A percentile compares a stretch with the other conserved stretches of the same genome.
Evolutionary conservation across 805 yeast species (phyloP).

Genomic region (Candida verbasci): DNA sequence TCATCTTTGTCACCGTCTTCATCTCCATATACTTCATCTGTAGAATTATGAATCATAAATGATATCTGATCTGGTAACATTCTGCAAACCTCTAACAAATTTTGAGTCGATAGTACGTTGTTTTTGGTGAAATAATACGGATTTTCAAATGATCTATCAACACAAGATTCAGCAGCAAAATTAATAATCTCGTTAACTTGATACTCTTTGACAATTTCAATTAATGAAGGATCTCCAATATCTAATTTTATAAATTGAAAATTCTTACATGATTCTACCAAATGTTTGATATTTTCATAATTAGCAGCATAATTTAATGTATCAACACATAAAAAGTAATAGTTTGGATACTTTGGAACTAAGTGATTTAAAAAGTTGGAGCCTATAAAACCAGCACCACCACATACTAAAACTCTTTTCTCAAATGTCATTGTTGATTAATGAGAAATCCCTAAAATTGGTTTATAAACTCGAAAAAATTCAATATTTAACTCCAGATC

Average conservation of each 20-base stretch:
- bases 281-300: constrained; percentile 16
- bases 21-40: constrained; percentile 61
- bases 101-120: constrained; percentile 46
- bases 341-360: constrained; percentile 22
- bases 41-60: constrained; percentile 45
- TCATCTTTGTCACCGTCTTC: constrained; percentile 25
- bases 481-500: too few relatives aligned
- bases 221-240: constrained; percentile 20
- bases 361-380: constrained; percentile 40
- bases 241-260: constrained; percentile 30
- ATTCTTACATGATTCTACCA: constrained; percentile 13
- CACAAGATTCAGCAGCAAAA: constrained; percentile 54
- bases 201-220: neutral
- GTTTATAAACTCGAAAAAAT: too few relatives aligned
- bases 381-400: constrained; percentile 58
- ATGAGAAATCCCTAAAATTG: too few relatives aligned
- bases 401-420: constrained; percentile 40
- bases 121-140: constrained; percentile 42
- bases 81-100: constrained; percentile 40
- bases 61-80: constrained; percentile 1
- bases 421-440: constrained; percentile 11
- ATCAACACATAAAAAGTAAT: constrained; percentile 42
- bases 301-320: constrained; percentile 43
- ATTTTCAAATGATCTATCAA: constrained; percentile 45
- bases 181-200: constrained; percentile 33